phyloP scores from a whole-genome alignment of 139 green algal species.

The Coelastrella sp. region DNA sequence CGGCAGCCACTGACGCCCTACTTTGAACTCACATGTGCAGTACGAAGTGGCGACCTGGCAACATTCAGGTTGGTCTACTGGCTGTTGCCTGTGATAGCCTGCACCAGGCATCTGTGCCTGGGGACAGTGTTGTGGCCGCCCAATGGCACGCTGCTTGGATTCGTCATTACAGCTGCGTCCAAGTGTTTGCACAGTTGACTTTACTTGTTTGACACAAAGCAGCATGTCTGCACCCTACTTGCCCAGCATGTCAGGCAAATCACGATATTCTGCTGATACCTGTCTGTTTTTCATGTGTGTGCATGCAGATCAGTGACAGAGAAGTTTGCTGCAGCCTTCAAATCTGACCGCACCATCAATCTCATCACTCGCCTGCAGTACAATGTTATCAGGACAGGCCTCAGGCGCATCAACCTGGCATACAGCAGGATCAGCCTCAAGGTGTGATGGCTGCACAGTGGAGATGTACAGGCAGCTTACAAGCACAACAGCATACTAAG shows the following conservation, averaged over 20 bases:
- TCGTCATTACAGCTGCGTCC: no score
- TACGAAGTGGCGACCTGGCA: conserved; percentile 88
- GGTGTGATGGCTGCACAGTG: no score
- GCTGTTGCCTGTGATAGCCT: not conserved
- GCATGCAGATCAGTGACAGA: conserved; percentile 81
- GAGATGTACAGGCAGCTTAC: no score
- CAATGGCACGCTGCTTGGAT: no score
- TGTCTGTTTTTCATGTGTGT: no score
- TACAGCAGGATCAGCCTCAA: conserved; percentile 95
- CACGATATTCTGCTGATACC: not conserved
- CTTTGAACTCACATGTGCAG: conserved; percentile 88
- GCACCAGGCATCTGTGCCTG: not conserved
- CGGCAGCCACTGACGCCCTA: conserved; percentile 84
- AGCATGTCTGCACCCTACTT: no score
- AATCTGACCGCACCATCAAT: conserved; percentile 82
- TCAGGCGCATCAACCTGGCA: conserved; percentile 92
- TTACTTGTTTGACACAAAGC: no score
- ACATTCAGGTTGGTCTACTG: conserved; percentile 76
- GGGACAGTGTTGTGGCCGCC: not conserved
- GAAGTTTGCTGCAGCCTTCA: conserved; percentile 73
- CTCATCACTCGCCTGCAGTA: conserved; percentile 93
- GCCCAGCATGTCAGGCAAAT: no score
- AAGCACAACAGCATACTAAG: no score
- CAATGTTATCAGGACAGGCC: conserved; percentile 96
- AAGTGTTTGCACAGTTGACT: no score